Conservation (phyloP, 78 protist genomes). For the Pelomyxa schiedti region DNA sequence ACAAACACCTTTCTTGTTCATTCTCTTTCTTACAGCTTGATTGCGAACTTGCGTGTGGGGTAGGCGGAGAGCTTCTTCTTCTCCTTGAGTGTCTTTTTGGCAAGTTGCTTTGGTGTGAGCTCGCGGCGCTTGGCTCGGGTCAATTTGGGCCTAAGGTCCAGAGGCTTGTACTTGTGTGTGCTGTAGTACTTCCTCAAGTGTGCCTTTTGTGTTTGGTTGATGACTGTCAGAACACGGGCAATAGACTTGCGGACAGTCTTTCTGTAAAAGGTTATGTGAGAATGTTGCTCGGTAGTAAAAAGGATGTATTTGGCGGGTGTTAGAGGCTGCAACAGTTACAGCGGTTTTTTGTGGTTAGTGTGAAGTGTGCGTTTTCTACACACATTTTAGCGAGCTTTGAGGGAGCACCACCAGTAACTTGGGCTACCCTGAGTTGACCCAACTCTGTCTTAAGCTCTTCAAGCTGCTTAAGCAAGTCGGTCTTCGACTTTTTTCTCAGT, state of each 20-base stretch:
- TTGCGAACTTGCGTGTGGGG: slow-evolving; percentile 67
- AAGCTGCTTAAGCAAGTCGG: slow-evolving; percentile 53
- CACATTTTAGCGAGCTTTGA: slow-evolving; percentile 62
- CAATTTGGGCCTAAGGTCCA: slow-evolving; percentile 57
- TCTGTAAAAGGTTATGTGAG: too few relatives aligned
- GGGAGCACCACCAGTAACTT: slow-evolving; percentile 61
- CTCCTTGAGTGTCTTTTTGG: slow-evolving; percentile 20
- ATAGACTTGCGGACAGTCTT: slow-evolving; percentile 60
- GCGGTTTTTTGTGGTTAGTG: too few relatives aligned
- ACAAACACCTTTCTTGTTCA: neutral
- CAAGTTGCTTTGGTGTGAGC: slow-evolving; percentile 24
- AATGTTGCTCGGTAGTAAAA: too few relatives aligned
- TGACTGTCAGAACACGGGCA: slow-evolving; percentile 69
- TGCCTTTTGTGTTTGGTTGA: slow-evolving; percentile 46
- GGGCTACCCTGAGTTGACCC: slow-evolving; percentile 54
- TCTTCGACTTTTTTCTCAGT: slow-evolving; percentile 45
- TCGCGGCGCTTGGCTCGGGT: slow-evolving; percentile 67
- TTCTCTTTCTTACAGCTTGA: slow-evolving; percentile 39
- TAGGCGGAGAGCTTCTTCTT: slow-evolving; percentile 24
- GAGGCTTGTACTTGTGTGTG: slow-evolving; percentile 51
- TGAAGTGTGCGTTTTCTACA: too few relatives aligned
- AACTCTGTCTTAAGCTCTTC: slow-evolving; percentile 64
- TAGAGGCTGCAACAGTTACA: too few relatives aligned
- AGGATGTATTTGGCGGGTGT: too few relatives aligned
- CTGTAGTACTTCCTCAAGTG: slow-evolving; percentile 5